phyloP scores from a whole-genome alignment of 345 rosid genomes.

The Gossypium thurberi region DNA sequence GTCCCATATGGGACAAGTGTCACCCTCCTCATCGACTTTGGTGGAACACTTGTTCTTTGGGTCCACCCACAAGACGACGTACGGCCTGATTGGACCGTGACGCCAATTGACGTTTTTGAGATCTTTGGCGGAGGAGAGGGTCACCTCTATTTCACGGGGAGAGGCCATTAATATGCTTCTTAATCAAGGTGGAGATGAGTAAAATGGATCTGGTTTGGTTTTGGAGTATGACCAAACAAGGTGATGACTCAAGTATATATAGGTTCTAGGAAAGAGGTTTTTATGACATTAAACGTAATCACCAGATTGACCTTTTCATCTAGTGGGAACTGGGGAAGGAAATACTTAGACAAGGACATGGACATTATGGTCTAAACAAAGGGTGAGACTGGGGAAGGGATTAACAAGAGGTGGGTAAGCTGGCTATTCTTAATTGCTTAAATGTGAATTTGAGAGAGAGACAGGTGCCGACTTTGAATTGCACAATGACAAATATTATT shows the following conservation, averaged over 20 bases:
- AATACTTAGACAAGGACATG: too few species aligned
- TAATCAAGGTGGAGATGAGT: background rate
- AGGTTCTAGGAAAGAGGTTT: background rate
- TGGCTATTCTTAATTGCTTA: too few species aligned
- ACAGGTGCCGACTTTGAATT: too few species aligned
- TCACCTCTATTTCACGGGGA: constrained; percentile 45
- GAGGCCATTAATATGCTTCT: constrained; percentile 3
- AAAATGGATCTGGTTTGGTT: background rate
- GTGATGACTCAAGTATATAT: background rate
- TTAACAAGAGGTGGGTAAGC: too few species aligned
- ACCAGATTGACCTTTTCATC: background rate
- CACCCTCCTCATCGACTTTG: constrained; percentile 55
- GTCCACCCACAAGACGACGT: constrained; percentile 74
- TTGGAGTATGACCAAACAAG: background rate
- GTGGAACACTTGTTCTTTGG: constrained; percentile 46
- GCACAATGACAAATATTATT: too few species aligned
- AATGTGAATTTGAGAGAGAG: too few species aligned
- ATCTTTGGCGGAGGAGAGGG: constrained; percentile 54
- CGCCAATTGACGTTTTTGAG: constrained; percentile 92
- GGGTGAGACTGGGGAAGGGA: too few species aligned
- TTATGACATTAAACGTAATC: background rate
- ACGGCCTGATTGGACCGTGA: constrained; percentile 52
- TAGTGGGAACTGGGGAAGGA: background rate
- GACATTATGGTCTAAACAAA: too few species aligned
- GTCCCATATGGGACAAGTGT: constrained; percentile 62